phyloP scores from a whole-genome alignment of 192 early-diverging fungal species.

The Coemansia sp. region DNA sequence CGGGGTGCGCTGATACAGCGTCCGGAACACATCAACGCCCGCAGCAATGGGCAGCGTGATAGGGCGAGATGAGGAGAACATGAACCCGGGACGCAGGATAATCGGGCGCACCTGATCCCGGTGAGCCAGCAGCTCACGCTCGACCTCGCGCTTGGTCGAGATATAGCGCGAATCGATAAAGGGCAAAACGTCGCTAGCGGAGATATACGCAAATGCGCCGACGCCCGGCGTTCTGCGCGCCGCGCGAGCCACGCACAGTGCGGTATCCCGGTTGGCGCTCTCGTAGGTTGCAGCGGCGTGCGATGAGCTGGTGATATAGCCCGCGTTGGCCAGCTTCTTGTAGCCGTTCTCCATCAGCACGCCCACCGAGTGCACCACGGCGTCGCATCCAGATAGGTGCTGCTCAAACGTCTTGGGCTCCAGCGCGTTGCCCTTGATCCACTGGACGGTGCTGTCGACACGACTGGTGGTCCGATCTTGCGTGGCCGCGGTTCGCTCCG shows the following conservation, averaged over 20 bases:
- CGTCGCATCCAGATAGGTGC: conserved; percentile 52
- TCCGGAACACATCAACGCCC: conserved; percentile 48
- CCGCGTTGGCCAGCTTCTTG: conserved; percentile 54
- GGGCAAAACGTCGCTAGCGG: conserved; percentile 62
- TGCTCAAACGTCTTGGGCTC: conserved; percentile 57
- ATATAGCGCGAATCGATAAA: conserved; percentile 62
- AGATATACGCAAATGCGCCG: conserved; percentile 63
- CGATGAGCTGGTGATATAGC: conserved; percentile 7
- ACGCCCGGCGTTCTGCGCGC: conserved; percentile 49
- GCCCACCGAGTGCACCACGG: conserved; percentile 71
- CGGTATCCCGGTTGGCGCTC: conserved; percentile 66
- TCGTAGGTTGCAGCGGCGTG: conserved; percentile 55
- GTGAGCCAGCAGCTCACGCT: conserved; percentile 53
- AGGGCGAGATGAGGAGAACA: conserved; percentile 60
- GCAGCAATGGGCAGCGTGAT: conserved; percentile 58
- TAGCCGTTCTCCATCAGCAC: conserved; percentile 67
- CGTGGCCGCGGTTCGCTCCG: conserved; percentile 5
- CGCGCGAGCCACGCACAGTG: conserved; percentile 55
- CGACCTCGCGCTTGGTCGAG: conserved; percentile 71
- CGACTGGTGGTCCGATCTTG: neutral
- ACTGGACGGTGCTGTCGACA: conserved; percentile 9
- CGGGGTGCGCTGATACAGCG: conserved; percentile 27
- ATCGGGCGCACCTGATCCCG: conserved; percentile 47
- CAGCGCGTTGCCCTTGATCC: conserved; percentile 62
- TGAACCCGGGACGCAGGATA: conserved; percentile 59